These are phyloP conservation scores for Hyaloperonospora arabidopsidis DNA, from an alignment of 352 stramenopile genomes.

Conservation along the genomic window DNA sequence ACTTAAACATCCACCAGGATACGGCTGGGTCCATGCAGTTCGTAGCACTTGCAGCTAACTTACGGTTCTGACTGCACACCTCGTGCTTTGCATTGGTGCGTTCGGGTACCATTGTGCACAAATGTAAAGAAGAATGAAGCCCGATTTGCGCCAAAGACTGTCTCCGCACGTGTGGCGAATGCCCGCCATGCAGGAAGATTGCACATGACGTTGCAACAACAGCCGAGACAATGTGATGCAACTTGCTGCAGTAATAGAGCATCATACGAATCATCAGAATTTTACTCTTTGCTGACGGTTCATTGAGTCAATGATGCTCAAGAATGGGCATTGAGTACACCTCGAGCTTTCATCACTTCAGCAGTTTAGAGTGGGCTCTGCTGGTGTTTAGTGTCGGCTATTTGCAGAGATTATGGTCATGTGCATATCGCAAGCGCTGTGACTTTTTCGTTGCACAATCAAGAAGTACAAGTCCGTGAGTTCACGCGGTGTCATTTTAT, in stretches of 20 bases:
- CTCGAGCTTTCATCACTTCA: no score
- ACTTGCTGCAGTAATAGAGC: conserved; percentile 26
- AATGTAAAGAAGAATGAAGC: conserved; percentile 5
- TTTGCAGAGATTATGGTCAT: no score
- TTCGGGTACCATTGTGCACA: conserved; percentile 11
- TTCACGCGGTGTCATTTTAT: no score
- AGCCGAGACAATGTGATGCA: conserved; percentile 22
- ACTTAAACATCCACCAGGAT: no score
- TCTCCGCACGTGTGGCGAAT: conserved; percentile 55
- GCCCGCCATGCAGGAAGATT: conserved; percentile 50
- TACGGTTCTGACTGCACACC: conserved; percentile 32
- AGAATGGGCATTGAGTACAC: no score
- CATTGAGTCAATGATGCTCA: conserved; percentile 37
- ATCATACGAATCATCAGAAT: conserved; percentile 51
- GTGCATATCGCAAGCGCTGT: no score
- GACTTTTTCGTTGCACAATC: no score
- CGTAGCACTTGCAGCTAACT: no score
- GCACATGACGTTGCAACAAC: conserved; percentile 30
- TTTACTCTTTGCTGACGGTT: conserved; percentile 70
- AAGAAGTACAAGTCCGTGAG: no score
- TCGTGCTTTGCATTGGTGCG: conserved; percentile 29
- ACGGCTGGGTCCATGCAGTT: no score
- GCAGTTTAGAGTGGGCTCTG: no score
- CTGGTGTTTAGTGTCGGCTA: no score
- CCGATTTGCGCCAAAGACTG: conserved; percentile 50